Evolutionary conservation across 2,329 filamentous ascomycete species (phyloP).

Genomic region (Xylariales sp.): DNA sequence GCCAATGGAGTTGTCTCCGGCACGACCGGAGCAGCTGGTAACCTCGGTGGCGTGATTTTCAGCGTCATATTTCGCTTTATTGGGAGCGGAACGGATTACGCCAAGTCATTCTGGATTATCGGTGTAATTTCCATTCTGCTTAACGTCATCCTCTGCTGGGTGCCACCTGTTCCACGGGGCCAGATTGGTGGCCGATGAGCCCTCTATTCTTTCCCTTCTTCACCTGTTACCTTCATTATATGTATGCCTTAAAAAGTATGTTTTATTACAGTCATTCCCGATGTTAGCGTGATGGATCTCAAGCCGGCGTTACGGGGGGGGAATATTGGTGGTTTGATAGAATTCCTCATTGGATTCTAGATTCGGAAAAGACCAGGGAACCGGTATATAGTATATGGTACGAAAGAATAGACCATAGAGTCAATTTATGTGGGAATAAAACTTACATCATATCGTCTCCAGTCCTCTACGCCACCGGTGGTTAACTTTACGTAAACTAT

Average conservation of each 20-base stretch:
- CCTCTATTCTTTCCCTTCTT: neutral
- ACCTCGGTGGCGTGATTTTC: conserved; percentile 86
- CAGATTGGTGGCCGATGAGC: conserved; percentile 60
- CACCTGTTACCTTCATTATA: neutral
- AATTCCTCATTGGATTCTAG: neutral
- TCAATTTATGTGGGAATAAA: neutral
- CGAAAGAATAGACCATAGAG: conserved; percentile 9
- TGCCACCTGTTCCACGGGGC: conserved; percentile 65
- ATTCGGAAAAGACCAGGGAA: neutral
- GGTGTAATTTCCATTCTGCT: conserved; percentile 78
- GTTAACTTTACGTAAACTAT: neutral
- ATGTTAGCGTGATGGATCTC: neutral
- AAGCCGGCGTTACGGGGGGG: conserved; percentile 9
- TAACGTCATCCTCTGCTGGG: conserved; percentile 71
- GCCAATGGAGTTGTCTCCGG: conserved; percentile 85
- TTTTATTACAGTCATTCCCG: neutral
- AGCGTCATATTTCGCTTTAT: conserved; percentile 84
- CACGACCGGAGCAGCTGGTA: conserved; percentile 81
- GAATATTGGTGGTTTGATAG: neutral
- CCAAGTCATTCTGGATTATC: conserved; percentile 82
- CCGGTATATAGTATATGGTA: neutral
- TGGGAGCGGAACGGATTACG: conserved; percentile 72
- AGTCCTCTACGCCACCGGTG: neutral
- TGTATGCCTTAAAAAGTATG: neutral
- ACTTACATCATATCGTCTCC: neutral